Evolutionary conservation across 2,329 filamentous ascomycete species (phyloP), one percentile per base, ranked within the genome.

Genomic region (Penicillium hesseltinei): DNA sequence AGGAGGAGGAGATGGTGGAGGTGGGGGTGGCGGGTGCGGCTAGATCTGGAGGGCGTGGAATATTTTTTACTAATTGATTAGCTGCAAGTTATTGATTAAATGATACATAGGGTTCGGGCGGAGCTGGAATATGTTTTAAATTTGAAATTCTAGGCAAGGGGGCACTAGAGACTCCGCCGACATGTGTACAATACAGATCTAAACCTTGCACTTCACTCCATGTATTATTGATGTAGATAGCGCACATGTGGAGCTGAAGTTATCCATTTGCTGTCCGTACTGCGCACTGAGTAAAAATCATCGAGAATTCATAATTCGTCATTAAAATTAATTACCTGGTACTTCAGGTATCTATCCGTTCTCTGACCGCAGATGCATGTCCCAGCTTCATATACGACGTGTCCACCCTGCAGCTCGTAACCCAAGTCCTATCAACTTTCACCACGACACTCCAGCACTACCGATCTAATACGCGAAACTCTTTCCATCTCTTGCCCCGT

Each of bases 391-490:
- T 21, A 27, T 13, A 46, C 13, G n/a, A 21, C n/a, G 29, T 35
- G 10, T 23, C 4, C 19, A 40, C 15, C 17, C 23, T 17, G 15
- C 27, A 25, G 19, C 23, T 38, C 35, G 35, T 39, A 33, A 49
- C 25, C 19, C 17, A 8, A 25, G 11, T 11, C 43, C 29, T 33
- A 51, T 50, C 19, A 17, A 50, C 21, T 43, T 38, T 19, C 44
- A 48, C 43, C 50, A 47, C 43, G 42, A 45, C 19, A 5, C 13
- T 40, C 46, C 36, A 15, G 10, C 25, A 50, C 33, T 33, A 50
- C 47, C 10, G 38, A 58, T 55, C 56, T 62, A 71, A 64, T 71
- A 72, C 10, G 69, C 66, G 57, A 66, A 69, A 39, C 39, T 65
- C 53, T 66, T 66, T 8, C 62, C 63, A 7, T 53, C 58, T n/a